A percentile compares a stretch with the other conserved stretches of the same genome.
These are phyloP conservation scores for Ceriops zippeliana DNA, from an alignment of 345 rosid genomes.

Conservation along the genomic window DNA sequence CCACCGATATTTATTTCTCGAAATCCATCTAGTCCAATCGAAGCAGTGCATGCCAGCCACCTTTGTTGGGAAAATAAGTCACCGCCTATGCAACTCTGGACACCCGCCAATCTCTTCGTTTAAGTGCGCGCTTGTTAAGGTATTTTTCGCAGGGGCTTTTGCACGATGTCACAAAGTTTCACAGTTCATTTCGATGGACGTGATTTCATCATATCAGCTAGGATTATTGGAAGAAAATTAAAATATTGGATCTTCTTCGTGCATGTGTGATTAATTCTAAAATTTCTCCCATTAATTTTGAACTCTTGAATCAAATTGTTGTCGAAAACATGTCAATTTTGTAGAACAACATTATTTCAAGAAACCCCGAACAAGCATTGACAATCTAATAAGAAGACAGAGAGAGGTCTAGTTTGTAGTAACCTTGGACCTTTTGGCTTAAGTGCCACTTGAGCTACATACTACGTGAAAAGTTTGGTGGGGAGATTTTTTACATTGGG, in stretches of 20 bases:
- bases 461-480: slow-evolving; percentile 13
- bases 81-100: neutral
- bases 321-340: too few species aligned
- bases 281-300: too few species aligned
- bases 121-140: too few species aligned
- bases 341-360: too few species aligned
- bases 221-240: too few species aligned
- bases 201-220: too few species aligned
- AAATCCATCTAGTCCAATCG: slow-evolving; percentile 18
- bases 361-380: neutral
- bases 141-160: too few species aligned
- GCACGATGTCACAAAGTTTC: too few species aligned
- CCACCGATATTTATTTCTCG: slow-evolving; percentile 20
- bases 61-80: slow-evolving; percentile 18
- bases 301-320: too few species aligned
- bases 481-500: slow-evolving; percentile 34
- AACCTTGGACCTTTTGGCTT: too few species aligned
- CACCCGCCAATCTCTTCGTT: too few species aligned
- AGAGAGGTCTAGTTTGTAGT: neutral
- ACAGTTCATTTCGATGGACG: too few species aligned
- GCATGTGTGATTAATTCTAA: neutral
- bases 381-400: neutral
- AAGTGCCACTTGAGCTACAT: slow-evolving; percentile 4
- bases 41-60: slow-evolving; percentile 30
- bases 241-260: neutral